Conservation (phyloP, 768 basidiomycete species). For the Xerocomus spinulosus region DNA sequence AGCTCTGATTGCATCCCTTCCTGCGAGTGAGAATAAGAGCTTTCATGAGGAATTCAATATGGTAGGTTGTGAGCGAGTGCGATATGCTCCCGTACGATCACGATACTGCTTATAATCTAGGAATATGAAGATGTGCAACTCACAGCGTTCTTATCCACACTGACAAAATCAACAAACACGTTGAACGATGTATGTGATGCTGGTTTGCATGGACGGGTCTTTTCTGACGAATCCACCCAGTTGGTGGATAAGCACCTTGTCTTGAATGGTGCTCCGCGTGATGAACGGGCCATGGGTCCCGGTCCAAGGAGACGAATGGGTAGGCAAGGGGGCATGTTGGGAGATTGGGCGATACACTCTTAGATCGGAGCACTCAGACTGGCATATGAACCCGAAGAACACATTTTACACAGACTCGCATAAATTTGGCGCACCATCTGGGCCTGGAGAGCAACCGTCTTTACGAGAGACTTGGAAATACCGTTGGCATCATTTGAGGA, state of each 20-base stretch:
- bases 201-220: neutral
- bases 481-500: too few species aligned
- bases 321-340: slow-evolving; percentile 41
- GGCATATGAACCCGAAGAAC: neutral
- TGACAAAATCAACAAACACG: slow-evolving; percentile 85
- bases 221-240: slow-evolving; percentile 30
- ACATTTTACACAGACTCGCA: neutral
- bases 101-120: slow-evolving; percentile 46
- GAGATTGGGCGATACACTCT: slow-evolving; percentile 57
- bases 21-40: slow-evolving; percentile 74
- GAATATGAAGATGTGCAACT: slow-evolving; percentile 96
- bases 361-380: slow-evolving; percentile 6
- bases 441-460: neutral
- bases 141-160: slow-evolving; percentile 78
- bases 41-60: slow-evolving; percentile 90
- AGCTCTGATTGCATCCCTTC: slow-evolving; percentile 82
- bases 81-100: too few species aligned
- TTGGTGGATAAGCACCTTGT: slow-evolving; percentile 77
- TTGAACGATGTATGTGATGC: slow-evolving; percentile 77
- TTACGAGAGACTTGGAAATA: too few species aligned
- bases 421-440: neutral
- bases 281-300: slow-evolving; percentile 43
- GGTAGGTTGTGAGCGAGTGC: slow-evolving; percentile 46
- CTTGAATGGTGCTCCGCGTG: slow-evolving; percentile 51
- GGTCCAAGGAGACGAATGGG: slow-evolving; percentile 49